Evolutionary conservation across 108 stramenopile genomes (phyloP), one percentile per base, ranked within the genome.

Genomic region (Parietichytrium sp.): DNA sequence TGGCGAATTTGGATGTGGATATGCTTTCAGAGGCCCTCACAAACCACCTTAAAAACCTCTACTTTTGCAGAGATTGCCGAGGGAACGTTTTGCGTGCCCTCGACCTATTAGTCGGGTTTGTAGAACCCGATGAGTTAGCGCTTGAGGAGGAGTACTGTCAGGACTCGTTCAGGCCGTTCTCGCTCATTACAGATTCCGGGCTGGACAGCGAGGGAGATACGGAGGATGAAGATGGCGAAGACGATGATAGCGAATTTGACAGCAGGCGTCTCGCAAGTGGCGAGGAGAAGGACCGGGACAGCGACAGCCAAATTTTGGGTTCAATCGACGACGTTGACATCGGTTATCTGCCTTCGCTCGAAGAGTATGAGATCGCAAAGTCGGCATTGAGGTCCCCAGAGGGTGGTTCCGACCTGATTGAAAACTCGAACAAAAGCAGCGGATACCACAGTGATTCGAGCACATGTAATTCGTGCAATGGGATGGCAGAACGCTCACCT

Each of bases 61-160:
- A 72, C 33, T 72, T 72, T 2, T 72, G 61, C 20, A 33, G 61
- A 16, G 61, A 72, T 38, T 72, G 61, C 20, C 29, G 61, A 20
- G 61, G 61, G 20, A 72, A 72, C 20, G 61, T 72, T 25, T 42
- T 72, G n/a, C 36, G 45, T n/a, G 61, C 61, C 6, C 42, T 72
- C 16, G 61, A 72, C 20, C 61, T 72, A 0, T 72, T 72, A 25
- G 61, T 72, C 15, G 61, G 61, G 15, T 72, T 72, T 25, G 20
- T 72, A 42, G 29, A 72, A 10, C 61, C 61, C 1, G 36, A 18
- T 10, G 20, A 72, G 12, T 42, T 72, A 15, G 61, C 36, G 61
- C 38, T 45, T 8, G 15, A 27, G 1, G 61, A 72, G 23, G 61
- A 72, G 42, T 72, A 25, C 42, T 33, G 38, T 10, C 61, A 33